A percentile compares a stretch with the other conserved stretches of the same genome.
Conservation (phyloP, 495 filamentous ascomycete species). For the Thermothielavioides terrestris region DNA sequence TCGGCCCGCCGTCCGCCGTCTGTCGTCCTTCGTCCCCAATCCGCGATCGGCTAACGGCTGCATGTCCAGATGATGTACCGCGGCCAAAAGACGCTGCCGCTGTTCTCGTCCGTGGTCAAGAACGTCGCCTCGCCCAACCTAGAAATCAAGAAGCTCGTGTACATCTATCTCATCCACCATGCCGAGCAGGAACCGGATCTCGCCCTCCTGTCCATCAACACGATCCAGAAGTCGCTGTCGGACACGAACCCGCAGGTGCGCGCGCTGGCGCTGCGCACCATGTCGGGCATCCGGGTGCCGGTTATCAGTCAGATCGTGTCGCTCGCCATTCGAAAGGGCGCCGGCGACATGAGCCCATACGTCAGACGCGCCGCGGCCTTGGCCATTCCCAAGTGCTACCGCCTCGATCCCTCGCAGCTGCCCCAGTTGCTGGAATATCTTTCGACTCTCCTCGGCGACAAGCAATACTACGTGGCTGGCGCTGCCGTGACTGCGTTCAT, state of each 20-base stretch:
- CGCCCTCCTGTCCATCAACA: slow-evolving; percentile 92
- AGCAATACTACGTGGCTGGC: slow-evolving; percentile 89
- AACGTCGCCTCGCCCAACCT: slow-evolving; percentile 86
- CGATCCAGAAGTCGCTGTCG: slow-evolving; percentile 92
- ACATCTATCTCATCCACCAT: slow-evolving; percentile 94
- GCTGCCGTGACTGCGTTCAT: slow-evolving; percentile 84
- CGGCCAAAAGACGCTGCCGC: slow-evolving; percentile 68
- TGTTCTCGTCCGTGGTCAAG: slow-evolving; percentile 93
- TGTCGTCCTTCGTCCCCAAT: background rate
- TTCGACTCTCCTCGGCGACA: slow-evolving; percentile 68
- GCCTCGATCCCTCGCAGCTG: slow-evolving; percentile 77
- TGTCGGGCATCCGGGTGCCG: slow-evolving; percentile 91
- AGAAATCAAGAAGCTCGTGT: slow-evolving; percentile 94
- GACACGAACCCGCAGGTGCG: slow-evolving; percentile 84
- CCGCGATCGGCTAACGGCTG: slow-evolving; percentile 20
- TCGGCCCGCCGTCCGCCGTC: background rate
- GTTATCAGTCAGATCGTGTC: slow-evolving; percentile 99
- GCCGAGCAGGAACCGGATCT: slow-evolving; percentile 93
- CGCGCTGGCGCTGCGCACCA: slow-evolving; percentile 83
- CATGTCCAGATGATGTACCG: slow-evolving; percentile 85
- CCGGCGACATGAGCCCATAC: slow-evolving; percentile 86
- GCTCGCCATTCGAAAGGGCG: slow-evolving; percentile 84
- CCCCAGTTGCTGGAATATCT: slow-evolving; percentile 79
- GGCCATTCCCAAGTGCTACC: slow-evolving; percentile 95
- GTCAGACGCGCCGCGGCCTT: slow-evolving; percentile 89